A percentile compares a stretch with the other conserved stretches of the same genome.
Evolutionary conservation across 129 eudicot genomes (phyloP).

Genomic region (Gnaphalium uliginosum): DNA sequence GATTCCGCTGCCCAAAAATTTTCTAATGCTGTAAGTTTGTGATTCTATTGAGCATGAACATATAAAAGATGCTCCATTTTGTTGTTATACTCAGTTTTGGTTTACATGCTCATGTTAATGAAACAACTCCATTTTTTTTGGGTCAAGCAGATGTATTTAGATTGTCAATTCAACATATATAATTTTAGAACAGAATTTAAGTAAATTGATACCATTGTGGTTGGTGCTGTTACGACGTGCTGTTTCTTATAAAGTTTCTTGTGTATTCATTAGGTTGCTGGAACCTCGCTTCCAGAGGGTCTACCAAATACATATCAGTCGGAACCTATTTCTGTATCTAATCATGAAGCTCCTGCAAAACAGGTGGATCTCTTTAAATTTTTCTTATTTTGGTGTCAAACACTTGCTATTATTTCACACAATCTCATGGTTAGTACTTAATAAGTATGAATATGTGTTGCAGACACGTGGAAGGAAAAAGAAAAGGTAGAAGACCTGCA

Average conservation of each 20-base stretch:
- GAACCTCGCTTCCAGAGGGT: conserved; percentile 25
- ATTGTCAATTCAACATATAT: not conserved
- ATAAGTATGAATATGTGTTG: conserved; percentile 9
- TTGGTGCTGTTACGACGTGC: not conserved
- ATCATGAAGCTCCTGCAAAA: conserved; percentile 21
- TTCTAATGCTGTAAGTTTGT: conserved; percentile 30
- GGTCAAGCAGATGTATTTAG: not conserved
- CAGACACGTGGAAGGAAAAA: conserved; percentile 38
- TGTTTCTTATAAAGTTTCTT: not conserved
- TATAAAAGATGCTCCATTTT: not conserved
- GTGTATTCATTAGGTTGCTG: conserved; percentile 29
- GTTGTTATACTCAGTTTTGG: not conserved
- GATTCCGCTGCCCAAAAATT: conserved; percentile 17
- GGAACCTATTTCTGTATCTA: conserved; percentile 14
- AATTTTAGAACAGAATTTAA: not conserved
- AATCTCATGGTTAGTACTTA: not conserved
- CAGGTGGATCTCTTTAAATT: conserved; percentile 18
- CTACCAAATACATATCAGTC: conserved; percentile 16
- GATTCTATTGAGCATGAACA: not conserved
- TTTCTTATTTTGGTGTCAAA: not conserved
- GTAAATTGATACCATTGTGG: not conserved
- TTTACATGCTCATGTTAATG: not conserved
- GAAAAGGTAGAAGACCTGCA: conserved; percentile 21
- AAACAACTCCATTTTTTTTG: not conserved
- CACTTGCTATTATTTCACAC: not conserved